phyloP scores from a whole-genome alignment of 208 protist genomes.

The Wallacemonas sp. region DNA sequence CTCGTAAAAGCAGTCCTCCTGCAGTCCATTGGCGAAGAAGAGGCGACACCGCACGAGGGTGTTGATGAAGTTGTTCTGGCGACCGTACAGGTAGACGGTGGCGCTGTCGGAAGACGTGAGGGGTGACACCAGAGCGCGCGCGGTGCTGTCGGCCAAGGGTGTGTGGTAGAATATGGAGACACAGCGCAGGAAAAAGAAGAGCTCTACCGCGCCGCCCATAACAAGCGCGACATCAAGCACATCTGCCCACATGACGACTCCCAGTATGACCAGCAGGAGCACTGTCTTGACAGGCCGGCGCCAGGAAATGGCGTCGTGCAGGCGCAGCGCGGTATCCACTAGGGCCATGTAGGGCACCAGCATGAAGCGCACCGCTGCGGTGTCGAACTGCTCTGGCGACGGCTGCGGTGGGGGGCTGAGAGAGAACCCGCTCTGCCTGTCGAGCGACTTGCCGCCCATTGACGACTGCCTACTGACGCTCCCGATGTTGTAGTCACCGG shows the following conservation, averaged over 20 bases:
- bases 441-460: not conserved
- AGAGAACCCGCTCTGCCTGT: not conserved
- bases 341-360: conserved; percentile 78
- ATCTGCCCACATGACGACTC: conserved; percentile 46
- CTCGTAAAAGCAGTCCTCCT: conserved; percentile 83
- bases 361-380: conserved; percentile 60
- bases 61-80: conserved; percentile 70
- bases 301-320: conserved; percentile 69
- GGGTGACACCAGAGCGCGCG: conserved; percentile 23
- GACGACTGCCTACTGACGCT: conserved; percentile 18
- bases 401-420: not conserved
- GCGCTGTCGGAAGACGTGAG: conserved; percentile 19
- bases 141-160: conserved; percentile 25
- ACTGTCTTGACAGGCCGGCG: conserved; percentile 54
- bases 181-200: conserved; percentile 52
- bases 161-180: conserved; percentile 57
- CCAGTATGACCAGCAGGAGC: conserved; percentile 51
- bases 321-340: conserved; percentile 52
- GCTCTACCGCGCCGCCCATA: conserved; percentile 19
- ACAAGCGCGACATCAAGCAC: conserved; percentile 54
- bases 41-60: conserved; percentile 68
- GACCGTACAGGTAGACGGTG: conserved; percentile 67
- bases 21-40: conserved; percentile 79
- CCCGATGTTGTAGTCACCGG: conserved; percentile 4
- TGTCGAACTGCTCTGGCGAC: conserved; percentile 27